Evolutionary conservation across 352 stramenopile species (phyloP), one percentile per base, ranked within the genome.

Genomic region (Pythium plurisporium): DNA sequence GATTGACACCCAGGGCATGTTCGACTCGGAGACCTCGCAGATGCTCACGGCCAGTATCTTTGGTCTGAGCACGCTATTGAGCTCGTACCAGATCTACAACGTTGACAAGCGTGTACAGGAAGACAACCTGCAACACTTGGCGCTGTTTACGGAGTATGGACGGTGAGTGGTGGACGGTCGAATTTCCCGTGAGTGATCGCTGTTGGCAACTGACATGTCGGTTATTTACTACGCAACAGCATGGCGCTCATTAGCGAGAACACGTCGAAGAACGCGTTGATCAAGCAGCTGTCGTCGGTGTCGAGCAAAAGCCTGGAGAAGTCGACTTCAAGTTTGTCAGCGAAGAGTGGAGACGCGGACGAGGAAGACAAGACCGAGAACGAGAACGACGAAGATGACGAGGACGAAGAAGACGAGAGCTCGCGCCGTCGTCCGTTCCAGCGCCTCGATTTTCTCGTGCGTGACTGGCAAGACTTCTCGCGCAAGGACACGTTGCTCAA

Each of bases 1-100:
- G 9, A 97, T 99, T 43, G 97, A 99, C 73, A 99, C 97, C 10
- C 97, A 99, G 73, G 97, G 97, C 38, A 99, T 99, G 94, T 99
- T 99, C 74, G 97, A 99, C 66, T 97, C 97, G 46, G 95, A 99
- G 73, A 99, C 96, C 29, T 98, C 94, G 46, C 97, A 99, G 84
- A 96, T 96, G 67, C 85, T 99, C 43, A 99, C 97, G 22, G 93
- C 96, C 4, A 98, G 88, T 61, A 99, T 99, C 72, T 99, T 99
- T 76, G 97, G 97, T 5, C 72, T 99, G 2, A 98, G 83, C 55
- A 99, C 96, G 33, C 66, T 99, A 36, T 71, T 99, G 34, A 96
- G 87, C 42, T 92, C 79, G 64, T 98, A 98, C 67, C 96, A 99
- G 73, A 99, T 99, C 69, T 99, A 99, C 76, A 99, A 99, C 76